Conservation (phyloP, 2,329 filamentous ascomycete species). For the Colletotrichum sp. region DNA sequence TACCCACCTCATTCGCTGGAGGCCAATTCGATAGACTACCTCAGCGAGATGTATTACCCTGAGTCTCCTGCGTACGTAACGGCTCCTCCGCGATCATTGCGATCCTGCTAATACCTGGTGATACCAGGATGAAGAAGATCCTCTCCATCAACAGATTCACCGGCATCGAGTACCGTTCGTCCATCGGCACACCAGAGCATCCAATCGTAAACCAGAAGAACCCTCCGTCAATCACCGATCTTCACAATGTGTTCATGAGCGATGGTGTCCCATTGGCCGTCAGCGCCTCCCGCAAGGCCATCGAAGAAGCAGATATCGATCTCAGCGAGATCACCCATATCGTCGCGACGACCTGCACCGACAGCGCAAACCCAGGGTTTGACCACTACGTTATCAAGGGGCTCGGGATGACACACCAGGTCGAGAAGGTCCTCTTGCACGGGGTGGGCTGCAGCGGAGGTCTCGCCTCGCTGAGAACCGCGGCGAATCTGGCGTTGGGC, state of each 20-base stretch:
- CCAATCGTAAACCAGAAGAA: constrained; percentile 62
- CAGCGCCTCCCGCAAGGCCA: constrained; percentile 57
- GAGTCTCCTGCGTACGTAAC: constrained; percentile 64
- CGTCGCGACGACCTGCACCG: constrained; percentile 72
- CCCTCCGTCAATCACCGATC: constrained; percentile 59
- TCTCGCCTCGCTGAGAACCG: constrained; percentile 65
- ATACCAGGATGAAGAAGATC: constrained; percentile 64
- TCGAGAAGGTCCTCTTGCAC: constrained; percentile 70
- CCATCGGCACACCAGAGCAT: constrained; percentile 65
- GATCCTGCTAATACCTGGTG: neutral
- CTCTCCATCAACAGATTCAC: constrained; percentile 68
- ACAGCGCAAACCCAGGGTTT: constrained; percentile 72
- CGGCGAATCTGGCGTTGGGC: constrained; percentile 69
- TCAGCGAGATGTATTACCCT: constrained; percentile 63
- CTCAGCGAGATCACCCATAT: constrained; percentile 66
- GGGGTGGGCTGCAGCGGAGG: constrained; percentile 72
- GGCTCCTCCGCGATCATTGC: constrained; percentile 54
- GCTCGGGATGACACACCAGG: constrained; percentile 60
- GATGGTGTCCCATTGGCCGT: constrained; percentile 65
- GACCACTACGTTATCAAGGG: constrained; percentile 68
- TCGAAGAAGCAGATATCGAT: constrained; percentile 58
- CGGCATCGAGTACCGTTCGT: constrained; percentile 67
- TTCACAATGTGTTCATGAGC: constrained; percentile 60
- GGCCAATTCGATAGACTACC: constrained; percentile 53
- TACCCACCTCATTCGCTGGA: constrained; percentile 64